These are phyloP conservation scores for Cystofilobasidium macerans DNA, from an alignment of 768 basidiomycete species.

Conservation along the genomic window DNA sequence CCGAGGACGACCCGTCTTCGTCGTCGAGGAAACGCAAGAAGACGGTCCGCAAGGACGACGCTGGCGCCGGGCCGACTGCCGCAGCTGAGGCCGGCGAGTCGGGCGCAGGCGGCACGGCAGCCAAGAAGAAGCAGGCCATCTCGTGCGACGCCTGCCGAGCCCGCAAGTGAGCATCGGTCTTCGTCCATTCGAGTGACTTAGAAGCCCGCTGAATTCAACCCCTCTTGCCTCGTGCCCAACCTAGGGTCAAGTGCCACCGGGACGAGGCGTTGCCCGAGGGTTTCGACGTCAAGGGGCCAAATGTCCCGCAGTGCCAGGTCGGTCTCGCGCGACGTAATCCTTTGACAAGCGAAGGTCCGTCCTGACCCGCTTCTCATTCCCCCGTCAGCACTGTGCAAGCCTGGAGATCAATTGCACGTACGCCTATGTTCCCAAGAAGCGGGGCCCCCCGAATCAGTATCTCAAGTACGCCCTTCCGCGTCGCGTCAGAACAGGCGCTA, in stretches of 20 bases:
- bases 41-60: no score
- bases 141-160: conserved; percentile 31
- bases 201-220: not conserved
- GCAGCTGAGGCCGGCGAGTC: no score
- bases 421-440: conserved; percentile 85
- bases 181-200: no score
- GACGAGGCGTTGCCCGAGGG: conserved; percentile 28
- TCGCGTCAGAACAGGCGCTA: no score
- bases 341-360: no score
- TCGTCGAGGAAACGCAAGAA: no score
- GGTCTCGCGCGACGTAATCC: conserved; percentile 29
- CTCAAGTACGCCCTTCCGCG: conserved; percentile 23
- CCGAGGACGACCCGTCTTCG: no score
- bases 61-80: no score
- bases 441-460: conserved; percentile 83
- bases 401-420: conserved; percentile 78
- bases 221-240: not conserved
- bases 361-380: conserved; percentile 70
- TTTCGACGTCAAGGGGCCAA: not conserved
- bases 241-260: conserved; percentile 35
- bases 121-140: conserved; percentile 1
- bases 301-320: conserved; percentile 29
- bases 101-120: no score
- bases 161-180: conserved; percentile 30
- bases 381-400: conserved; percentile 56